These are phyloP conservation scores for Dictyostelium capitatum DNA, from an alignment of 78 protist species.

Conservation along the genomic window DNA sequence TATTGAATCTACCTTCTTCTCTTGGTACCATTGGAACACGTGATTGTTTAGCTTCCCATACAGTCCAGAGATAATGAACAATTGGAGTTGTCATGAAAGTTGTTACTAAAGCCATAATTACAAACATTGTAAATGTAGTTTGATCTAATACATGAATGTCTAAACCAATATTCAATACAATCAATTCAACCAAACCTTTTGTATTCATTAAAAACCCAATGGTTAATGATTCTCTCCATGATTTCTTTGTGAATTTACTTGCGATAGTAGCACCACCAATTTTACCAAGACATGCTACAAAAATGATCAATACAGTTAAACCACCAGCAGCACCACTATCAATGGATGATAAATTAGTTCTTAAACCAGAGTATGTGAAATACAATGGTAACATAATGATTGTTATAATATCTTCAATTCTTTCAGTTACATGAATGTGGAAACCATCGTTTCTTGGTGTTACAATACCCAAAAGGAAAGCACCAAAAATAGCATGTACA, in stretches of 20 bases:
- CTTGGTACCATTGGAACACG: slow-evolving; percentile 33
- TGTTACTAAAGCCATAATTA: slow-evolving; percentile 87
- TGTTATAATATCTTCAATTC: slow-evolving; percentile 73
- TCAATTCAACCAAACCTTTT: slow-evolving; percentile 85
- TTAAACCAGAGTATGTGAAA: slow-evolving; percentile 81
- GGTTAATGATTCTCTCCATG: slow-evolving; percentile 82
- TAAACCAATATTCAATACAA: slow-evolving; percentile 84
- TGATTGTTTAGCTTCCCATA: background rate
- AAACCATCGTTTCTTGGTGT: slow-evolving; percentile 70
- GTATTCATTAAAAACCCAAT: slow-evolving; percentile 89
- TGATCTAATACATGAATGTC: slow-evolving; percentile 52
- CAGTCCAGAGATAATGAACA: slow-evolving; percentile 56
- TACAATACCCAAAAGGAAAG: slow-evolving; percentile 72
- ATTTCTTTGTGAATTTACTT: slow-evolving; percentile 18
- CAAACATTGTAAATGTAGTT: slow-evolving; percentile 79
- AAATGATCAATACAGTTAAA: slow-evolving; percentile 62
- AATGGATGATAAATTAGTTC: slow-evolving; percentile 35
- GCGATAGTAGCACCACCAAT: slow-evolving; percentile 69
- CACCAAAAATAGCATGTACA: slow-evolving; percentile 87
- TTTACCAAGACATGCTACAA: slow-evolving; percentile 72
- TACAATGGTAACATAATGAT: slow-evolving; percentile 81
- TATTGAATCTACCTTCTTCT: slow-evolving; percentile 38
- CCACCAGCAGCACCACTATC: slow-evolving; percentile 83
- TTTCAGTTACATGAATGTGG: slow-evolving; percentile 43
- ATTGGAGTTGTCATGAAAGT: slow-evolving; percentile 87